Evolutionary conservation across 495 filamentous ascomycete genomes (phyloP), one percentile per base, ranked within the genome.

Genomic region (Lentithecium fluviatile): DNA sequence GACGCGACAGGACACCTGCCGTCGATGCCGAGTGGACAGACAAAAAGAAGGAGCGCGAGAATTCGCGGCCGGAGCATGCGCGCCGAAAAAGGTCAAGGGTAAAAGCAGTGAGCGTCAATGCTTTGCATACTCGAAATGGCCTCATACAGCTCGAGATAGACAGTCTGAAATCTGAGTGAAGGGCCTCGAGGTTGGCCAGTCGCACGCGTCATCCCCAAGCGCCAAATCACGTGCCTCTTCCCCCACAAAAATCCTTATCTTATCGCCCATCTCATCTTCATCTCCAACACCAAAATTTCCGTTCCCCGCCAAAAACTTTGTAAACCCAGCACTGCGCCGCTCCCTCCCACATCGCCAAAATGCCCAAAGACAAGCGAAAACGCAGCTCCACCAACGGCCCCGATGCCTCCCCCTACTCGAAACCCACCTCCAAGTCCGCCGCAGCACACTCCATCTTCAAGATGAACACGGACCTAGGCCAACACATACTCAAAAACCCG

Each of bases 401-500:
- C 32, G 72, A 73, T 26, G 20, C 24, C 49, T 53, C 67, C 4
- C 87, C 87, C 2, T 91, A 90, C 73, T 68, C 76, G 54, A 64
- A 64, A 73, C 73, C 64, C 43, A 71, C 77, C n/a, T 72, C 78
- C 43, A 81, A 80, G 70, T 69, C 76, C 42, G 76, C 80, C 26
- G 74, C 79, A 64, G 69, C 76, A 23, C 88, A 94, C 75, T 90
- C 88, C 68, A 88, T 96, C 74, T 97, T 96, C 81, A 84, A 84
- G 64, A 88, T 89, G 84, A 90, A 91, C 74, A 90, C 83, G 55
- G 82, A 88, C 68, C 78, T 90, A 51, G 88, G 93, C 62, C 93
- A 97, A 77, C 93, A 97, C 74, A 90, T 97, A 54, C 80, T 97
- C 67, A 96, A 95, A 77, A 97, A 97, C 75, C 92, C 92, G 17